Evolutionary conservation across 148 eudicot species (phyloP).

Genomic region (Silene uniflora): DNA sequence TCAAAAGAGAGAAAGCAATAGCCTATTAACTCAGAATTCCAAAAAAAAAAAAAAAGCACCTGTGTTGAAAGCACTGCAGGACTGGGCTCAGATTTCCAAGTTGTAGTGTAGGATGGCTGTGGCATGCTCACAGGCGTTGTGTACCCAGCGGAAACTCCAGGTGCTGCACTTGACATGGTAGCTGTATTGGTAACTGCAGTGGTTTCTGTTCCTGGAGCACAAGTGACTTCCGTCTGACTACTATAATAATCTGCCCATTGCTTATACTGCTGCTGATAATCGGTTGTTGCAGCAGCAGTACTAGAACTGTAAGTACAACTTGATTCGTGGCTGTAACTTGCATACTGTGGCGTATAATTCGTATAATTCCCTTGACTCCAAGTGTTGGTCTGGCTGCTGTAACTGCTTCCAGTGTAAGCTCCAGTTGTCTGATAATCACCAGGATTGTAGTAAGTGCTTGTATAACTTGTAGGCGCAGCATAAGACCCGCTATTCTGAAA

Average conservation of each 20-base stretch:
- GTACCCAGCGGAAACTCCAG: conserved; percentile 57
- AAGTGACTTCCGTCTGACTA: conserved; percentile 82
- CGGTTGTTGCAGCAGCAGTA: conserved; percentile 43
- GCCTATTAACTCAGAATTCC: background rate
- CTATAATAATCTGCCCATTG: conserved; percentile 98
- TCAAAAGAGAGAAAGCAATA: background rate
- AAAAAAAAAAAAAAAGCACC: conserved; percentile 35
- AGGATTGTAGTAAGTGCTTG: conserved; percentile 99
- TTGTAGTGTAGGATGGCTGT: conserved; percentile 45
- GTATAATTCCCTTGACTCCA: conserved; percentile 83
- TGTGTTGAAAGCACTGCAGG: conserved; percentile 55
- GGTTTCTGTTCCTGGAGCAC: conserved; percentile 99
- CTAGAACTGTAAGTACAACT: conserved; percentile 61
- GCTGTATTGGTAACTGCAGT: conserved; percentile 49
- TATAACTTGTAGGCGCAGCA: conserved; percentile 93
- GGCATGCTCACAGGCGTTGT: conserved; percentile 51
- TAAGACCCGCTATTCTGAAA: conserved; percentile 99
- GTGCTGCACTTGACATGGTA: conserved; percentile 44
- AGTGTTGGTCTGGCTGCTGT: conserved; percentile 60
- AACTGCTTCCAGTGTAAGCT: conserved; percentile 65
- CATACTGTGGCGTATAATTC: conserved; percentile 58
- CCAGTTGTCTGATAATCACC: conserved; percentile 99
- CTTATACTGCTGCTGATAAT: conserved; percentile 73
- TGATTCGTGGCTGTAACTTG: conserved; percentile 63
- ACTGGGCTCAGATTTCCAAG: conserved; percentile 68